Conservation (phyloP, 2,329 filamentous ascomycete genomes). For the Aureobasidium lini region DNA sequence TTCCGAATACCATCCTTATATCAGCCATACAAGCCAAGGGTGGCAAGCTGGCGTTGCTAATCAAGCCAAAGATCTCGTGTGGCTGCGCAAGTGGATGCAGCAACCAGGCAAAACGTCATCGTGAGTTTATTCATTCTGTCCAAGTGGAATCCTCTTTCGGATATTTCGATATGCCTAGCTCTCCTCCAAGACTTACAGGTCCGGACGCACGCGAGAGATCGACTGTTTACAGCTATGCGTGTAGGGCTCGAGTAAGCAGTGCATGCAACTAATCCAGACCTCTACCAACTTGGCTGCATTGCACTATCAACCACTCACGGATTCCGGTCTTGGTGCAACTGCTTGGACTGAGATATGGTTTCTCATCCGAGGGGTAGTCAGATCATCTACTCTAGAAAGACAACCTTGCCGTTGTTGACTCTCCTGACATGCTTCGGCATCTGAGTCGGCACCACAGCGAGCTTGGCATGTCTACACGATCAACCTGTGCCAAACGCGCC, state of each 20-base stretch:
- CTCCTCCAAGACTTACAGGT: not conserved
- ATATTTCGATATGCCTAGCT: not conserved
- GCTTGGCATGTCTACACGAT: not conserved
- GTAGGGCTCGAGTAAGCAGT: not conserved
- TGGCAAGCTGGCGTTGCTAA: not conserved
- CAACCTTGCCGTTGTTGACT: not conserved
- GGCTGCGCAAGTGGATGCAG: not conserved
- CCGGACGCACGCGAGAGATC: not conserved
- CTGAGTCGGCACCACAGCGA: not conserved
- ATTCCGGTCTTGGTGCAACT: not conserved
- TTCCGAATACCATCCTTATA: not conserved
- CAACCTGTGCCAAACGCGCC: too few species aligned
- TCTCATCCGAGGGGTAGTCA: too few species aligned
- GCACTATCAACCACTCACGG: not conserved
- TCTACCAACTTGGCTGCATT: not conserved
- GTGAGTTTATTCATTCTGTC: not conserved
- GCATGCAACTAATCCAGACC: not conserved
- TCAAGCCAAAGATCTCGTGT: not conserved
- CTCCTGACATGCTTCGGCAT: not conserved
- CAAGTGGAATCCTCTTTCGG: too few species aligned
- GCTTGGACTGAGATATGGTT: too few species aligned
- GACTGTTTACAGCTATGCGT: not conserved
- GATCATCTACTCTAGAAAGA: not conserved
- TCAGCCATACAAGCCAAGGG: not conserved
- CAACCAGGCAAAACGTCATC: not conserved